These are phyloP conservation scores for Vaccinium macrocarpon DNA, from an alignment of 148 eudicot genomes.

Conservation along the genomic window DNA sequence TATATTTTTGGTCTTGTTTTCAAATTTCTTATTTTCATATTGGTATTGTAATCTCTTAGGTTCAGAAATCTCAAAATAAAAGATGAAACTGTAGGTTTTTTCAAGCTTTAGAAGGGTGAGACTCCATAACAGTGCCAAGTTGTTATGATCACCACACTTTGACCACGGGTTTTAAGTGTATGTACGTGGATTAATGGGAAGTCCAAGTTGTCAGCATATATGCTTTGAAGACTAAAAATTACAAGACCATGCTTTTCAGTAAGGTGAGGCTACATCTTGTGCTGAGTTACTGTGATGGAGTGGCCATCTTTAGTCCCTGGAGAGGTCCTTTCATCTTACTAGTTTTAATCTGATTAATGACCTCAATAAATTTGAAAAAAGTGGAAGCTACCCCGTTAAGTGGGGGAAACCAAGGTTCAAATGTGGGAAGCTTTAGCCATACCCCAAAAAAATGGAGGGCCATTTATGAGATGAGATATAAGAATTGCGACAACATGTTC, in stretches of 20 bases:
- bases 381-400: not conserved
- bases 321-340: not conserved
- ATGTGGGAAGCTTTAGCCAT: not conserved
- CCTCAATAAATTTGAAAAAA: not conserved
- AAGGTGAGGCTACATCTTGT: not conserved
- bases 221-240: not conserved
- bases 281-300: not conserved
- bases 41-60: not conserved
- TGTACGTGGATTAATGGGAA: not conserved
- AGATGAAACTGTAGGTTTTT: not conserved
- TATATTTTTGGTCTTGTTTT: not conserved
- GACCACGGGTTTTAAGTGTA: not conserved
- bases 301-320: not conserved
- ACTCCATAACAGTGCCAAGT: not conserved
- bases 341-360: not conserved
- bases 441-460: not conserved
- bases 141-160: not conserved
- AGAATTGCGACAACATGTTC: conserved; percentile 22
- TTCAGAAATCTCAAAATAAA: not conserved
- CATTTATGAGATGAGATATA: not conserved
- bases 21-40: not conserved
- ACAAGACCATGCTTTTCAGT: not conserved
- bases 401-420: not conserved
- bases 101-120: not conserved
- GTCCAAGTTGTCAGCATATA: not conserved